These are phyloP conservation scores for Tolypocladium paradoxum DNA, from an alignment of 2,329 filamentous ascomycete species.

Conservation along the genomic window DNA sequence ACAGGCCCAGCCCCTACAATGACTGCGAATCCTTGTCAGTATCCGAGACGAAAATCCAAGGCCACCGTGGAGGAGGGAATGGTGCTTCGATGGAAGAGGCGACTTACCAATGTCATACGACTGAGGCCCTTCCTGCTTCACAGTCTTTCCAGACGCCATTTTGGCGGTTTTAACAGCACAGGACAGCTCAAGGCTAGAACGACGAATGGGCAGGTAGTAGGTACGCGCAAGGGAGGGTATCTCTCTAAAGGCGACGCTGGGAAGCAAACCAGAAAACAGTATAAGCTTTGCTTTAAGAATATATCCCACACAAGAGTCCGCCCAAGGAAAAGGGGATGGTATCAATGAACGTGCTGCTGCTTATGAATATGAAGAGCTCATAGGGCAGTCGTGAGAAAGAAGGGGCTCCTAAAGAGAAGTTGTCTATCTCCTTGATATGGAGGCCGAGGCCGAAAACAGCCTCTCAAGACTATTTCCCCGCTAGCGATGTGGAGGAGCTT, in stretches of 20 bases:
- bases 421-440: neutral
- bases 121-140: neutral
- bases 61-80: neutral
- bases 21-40: slow-evolving; percentile 39
- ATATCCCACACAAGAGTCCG: neutral
- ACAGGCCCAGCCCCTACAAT: slow-evolving; percentile 85
- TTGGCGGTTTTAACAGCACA: neutral
- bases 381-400: neutral
- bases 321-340: neutral
- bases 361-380: neutral
- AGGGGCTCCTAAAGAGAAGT: neutral
- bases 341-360: neutral
- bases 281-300: neutral
- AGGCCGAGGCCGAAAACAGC: neutral
- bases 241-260: neutral
- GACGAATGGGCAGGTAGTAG: neutral
- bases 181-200: too few species aligned
- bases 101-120: slow-evolving; percentile 35
- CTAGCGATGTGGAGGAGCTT: neutral
- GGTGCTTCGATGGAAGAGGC: neutral
- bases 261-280: neutral
- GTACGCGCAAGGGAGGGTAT: neutral
- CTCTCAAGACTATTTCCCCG: neutral
- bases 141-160: neutral
- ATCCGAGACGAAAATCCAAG: neutral